These are phyloP conservation scores for Ploettnerulaceae sp. DNA, from an alignment of 2,329 filamentous ascomycete species.

Conservation along the genomic window DNA sequence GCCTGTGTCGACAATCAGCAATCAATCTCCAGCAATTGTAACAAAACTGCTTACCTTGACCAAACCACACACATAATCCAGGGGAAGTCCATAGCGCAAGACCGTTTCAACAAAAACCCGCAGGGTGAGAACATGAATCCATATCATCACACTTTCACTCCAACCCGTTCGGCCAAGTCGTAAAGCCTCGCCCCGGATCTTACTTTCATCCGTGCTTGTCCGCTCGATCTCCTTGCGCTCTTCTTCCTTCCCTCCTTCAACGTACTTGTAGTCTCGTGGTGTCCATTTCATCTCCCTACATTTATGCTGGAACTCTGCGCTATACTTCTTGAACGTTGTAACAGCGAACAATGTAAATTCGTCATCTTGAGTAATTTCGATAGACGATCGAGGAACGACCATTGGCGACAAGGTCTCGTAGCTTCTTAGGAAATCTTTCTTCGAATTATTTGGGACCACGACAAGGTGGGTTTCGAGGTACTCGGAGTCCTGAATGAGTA, in stretches of 20 bases:
- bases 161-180: slow-evolving; percentile 86
- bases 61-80: slow-evolving; percentile 82
- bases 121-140: slow-evolving; percentile 86
- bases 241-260: slow-evolving; percentile 82
- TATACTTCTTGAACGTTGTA: slow-evolving; percentile 89
- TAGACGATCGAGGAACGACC: slow-evolving; percentile 87
- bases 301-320: slow-evolving; percentile 83
- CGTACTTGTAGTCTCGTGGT: slow-evolving; percentile 88
- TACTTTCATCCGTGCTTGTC: slow-evolving; percentile 78
- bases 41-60: slow-evolving; percentile 67
- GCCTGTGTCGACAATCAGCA: slow-evolving; percentile 50
- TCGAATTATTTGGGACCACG: slow-evolving; percentile 72
- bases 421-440: slow-evolving; percentile 81
- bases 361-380: slow-evolving; percentile 75
- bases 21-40: not conserved
- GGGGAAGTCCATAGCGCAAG: slow-evolving; percentile 85
- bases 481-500: slow-evolving; percentile 85
- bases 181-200: slow-evolving; percentile 88
- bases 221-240: slow-evolving; percentile 83
- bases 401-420: slow-evolving; percentile 88
- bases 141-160: slow-evolving; percentile 93
- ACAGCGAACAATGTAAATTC: slow-evolving; percentile 88
- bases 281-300: slow-evolving; percentile 92
- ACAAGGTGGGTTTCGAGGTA: slow-evolving; percentile 95
- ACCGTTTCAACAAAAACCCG: slow-evolving; percentile 97